Percentiles rank a stretch among this genome's conserved stretches.
These are phyloP conservation scores for Dothidotthia symphoricarpi DNA, from an alignment of 2,329 filamentous ascomycete genomes.

Conservation along the genomic window DNA sequence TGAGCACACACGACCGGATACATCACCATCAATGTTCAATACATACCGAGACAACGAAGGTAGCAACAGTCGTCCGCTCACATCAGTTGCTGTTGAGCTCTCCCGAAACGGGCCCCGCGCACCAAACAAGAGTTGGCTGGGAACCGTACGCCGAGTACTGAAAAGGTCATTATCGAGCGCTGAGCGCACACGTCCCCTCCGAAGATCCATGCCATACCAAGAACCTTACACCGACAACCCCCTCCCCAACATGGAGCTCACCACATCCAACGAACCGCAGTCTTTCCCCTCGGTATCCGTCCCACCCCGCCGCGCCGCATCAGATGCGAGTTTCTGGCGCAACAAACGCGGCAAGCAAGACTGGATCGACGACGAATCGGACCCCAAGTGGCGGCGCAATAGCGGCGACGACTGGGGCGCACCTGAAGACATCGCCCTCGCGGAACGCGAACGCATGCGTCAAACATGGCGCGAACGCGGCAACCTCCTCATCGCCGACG, in stretches of 20 bases:
- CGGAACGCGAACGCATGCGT: slow-evolving; percentile 33
- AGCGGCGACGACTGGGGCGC: slow-evolving; percentile 40
- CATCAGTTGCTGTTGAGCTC: slow-evolving; percentile 23
- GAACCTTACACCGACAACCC: slow-evolving; percentile 35
- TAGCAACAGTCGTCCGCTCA: slow-evolving; percentile 24
- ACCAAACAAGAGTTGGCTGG: slow-evolving; percentile 39
- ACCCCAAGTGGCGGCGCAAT: slow-evolving; percentile 30
- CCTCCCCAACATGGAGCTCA: slow-evolving; percentile 8
- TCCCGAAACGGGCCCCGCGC: slow-evolving; percentile 19
- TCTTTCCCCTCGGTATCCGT: slow-evolving; percentile 19
- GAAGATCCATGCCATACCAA: slow-evolving; percentile 17
- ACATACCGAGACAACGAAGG: slow-evolving; percentile 24
- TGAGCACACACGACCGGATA: slow-evolving; percentile 31
- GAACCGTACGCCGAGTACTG: slow-evolving; percentile 39
- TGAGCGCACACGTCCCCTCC: slow-evolving; percentile 31
- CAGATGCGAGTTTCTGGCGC: slow-evolving; percentile 46
- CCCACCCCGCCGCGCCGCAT: slow-evolving; percentile 45
- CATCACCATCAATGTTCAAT: slow-evolving; percentile 30
- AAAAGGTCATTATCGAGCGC: slow-evolving; percentile 27
- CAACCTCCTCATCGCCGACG: slow-evolving; percentile 27
- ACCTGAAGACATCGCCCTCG: slow-evolving; percentile 33
- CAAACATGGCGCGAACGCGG: slow-evolving; percentile 33
- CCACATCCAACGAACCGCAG: slow-evolving; percentile 11
- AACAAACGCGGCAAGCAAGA: slow-evolving; percentile 46
- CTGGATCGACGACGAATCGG: slow-evolving; percentile 40